Evolutionary conservation across 331 rosid species (phyloP), one percentile per base, ranked within the genome.

Genomic region (Cydonia oblonga): DNA sequence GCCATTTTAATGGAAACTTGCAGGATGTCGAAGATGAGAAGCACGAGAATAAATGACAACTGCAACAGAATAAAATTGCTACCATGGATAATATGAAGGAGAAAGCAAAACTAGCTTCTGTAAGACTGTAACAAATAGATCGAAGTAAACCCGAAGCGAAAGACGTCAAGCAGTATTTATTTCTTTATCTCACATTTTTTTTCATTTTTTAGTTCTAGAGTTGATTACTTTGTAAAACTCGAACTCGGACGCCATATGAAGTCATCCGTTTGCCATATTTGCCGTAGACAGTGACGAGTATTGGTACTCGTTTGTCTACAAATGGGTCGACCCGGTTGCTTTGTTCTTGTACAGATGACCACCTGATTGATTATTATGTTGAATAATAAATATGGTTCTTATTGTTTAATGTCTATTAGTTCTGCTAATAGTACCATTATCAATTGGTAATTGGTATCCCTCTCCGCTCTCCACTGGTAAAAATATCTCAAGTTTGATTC

Each of bases 21-120:
- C 89, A 93, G 98, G 98, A 90, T 66, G 90, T 87, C 74, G 98
- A 90, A 78, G 98, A 89, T 53, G 97, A 89, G 79, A 87, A 87
- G 79, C 73, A 70, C 22, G 66, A 9, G 3, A 84, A 84, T 79
- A 86, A 72, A 76, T 33, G 78, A 81, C 74, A 64, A 60, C 68
- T 54, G 81, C 79, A 68, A 68, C 81, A 61, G 76, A 52, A 80
- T 64, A 52, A 53, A 58, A 57, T 40, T 58, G 66, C 33, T 33
- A 20, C 29, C 6, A 46, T 35, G 69, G 73, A n/a, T 13, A 78
- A 23, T 56, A 29, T 60, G 78, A 73, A 81, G 66, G 59, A 57
- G 75, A 69, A 69, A 5, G 54, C 69, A 20, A 35, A 72, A 46
- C n/a, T 24, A 51, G 75, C 66, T 52, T 74, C 76, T 60, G 53